Evolutionary conservation across 2,329 filamentous ascomycete species (phyloP), one percentile per base, ranked within the genome.

Genomic region (Mycosphaerelloides madeirae): DNA sequence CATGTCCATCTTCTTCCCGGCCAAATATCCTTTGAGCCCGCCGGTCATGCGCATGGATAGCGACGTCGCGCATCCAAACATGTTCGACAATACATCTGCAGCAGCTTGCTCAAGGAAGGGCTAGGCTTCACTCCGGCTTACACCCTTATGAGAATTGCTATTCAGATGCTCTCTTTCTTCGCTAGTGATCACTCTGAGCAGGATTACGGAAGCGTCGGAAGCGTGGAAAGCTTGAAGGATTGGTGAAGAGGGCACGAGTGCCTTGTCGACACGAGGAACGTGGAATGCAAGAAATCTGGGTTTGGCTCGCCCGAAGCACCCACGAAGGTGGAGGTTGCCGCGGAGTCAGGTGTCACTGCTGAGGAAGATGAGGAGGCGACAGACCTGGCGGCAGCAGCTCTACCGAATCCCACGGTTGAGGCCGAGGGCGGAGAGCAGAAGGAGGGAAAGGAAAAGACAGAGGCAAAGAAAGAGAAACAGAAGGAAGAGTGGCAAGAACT

Each of bases 91-190:
- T 52, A 50, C 39, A 52, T 58, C 18, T 58, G 56, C 32, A 50
- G 48, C 32, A 48, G 44, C 18, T 52, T 58, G 20, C 46, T 56
- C 12, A 47, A 45, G 34, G 38, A 25, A 12, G 41, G 33, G 14
- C 44, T 50, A 14, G 51, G 38, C 8, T 56, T 54, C 31, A 57
- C 50, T 4, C 48, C 54, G 11, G 54, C 53, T 3, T 58, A 58
- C 36, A 57, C 53, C 1, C 46, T 58, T 12, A 54, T 55, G 29
- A 46, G 50, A 22, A 53, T 58, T 34, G 57, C 51, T 43, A 57
- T 57, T 14, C 54, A 58, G 49, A 43, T 58, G 19, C 43, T 58
- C 14, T 49, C 39, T 35, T 56, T 57, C 43, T 57, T 56, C 40
- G 37, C 44, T 20, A 48, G 43, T 12, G 55, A 54, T 29, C 44